A percentile compares a stretch with the other conserved stretches of the same genome.
phyloP scores from a whole-genome alignment of 2,329 filamentous ascomycete genomes.

The Nothophaeocryptopus gaeumannii region DNA sequence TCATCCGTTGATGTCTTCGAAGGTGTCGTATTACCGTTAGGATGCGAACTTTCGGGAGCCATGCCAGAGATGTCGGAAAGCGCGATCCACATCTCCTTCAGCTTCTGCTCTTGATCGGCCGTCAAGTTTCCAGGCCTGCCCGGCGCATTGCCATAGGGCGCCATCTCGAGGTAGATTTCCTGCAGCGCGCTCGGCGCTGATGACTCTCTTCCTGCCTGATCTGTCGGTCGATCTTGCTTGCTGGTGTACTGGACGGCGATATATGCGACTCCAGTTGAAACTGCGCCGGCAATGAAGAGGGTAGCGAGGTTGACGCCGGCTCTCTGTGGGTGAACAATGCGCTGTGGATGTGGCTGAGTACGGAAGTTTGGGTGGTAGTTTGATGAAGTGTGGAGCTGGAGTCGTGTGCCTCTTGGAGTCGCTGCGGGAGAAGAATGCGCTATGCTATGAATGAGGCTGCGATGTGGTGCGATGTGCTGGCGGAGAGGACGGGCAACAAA shows the following conservation, averaged over 20 bases:
- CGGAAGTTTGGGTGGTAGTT: constrained; percentile 3
- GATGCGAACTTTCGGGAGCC: constrained; percentile 20
- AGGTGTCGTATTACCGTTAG: constrained; percentile 28
- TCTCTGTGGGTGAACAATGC: constrained; percentile 3
- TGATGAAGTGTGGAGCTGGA: constrained; percentile 1
- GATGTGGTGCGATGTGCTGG: too few species aligned
- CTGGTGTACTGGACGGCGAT: constrained; percentile 18
- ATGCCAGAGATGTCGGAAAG: constrained; percentile 75
- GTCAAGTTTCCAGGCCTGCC: constrained; percentile 85
- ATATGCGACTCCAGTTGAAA: constrained; percentile 26
- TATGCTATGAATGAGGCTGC: too few species aligned
- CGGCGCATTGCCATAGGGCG: constrained; percentile 43
- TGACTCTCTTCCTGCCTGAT: neutral
- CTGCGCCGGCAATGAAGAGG: constrained; percentile 24
- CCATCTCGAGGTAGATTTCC: constrained; percentile 25
- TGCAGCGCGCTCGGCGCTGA: constrained; percentile 16
- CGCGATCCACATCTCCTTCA: constrained; percentile 80
- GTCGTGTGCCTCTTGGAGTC: neutral
- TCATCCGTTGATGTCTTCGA: constrained; percentile 17
- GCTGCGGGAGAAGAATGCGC: too few species aligned
- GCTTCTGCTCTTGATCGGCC: constrained; percentile 80
- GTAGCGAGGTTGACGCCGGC: constrained; percentile 23
- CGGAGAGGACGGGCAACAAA: too few species aligned
- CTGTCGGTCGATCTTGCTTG: neutral
- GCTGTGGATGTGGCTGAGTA: too few species aligned